Base-by-base conservation (phyloP, 208 protist species). In the Acanthamoeba healyi region DNA sequence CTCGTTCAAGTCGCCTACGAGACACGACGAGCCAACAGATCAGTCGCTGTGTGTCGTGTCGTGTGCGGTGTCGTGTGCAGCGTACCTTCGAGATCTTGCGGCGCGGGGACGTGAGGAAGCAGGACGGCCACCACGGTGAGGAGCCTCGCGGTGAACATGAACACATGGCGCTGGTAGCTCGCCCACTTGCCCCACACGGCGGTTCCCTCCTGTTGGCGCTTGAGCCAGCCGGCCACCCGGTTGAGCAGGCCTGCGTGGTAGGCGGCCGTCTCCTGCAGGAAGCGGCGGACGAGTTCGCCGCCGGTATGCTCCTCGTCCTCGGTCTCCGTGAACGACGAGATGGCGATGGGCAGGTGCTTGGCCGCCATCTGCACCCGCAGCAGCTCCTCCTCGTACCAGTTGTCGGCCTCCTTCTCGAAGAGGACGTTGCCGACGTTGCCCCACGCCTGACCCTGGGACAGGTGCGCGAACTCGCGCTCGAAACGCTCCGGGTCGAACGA, bases 351-450 rank as follows among this genome's bases (percentile, higher is more conserved):
- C 36, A 90, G 54, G 38, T 61, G 56, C 82, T 90, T 90, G 82
- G 82, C 82, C 34, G 82, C 82, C 34, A 70, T 70, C 56, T 90
- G 82, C 5, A 90, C 36, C 5, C 56, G 82, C 32, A 90, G 54
- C 17, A 90, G 82, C 40, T 90, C 82, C 40, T 90, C 82, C 56
- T 90, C 82, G 42, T 51, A 84, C 82, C 82, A 90, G 38, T 90
- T 90, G 40, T 90, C 82, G 54, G 82, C 82, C 34, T 90, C 82
- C 56, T 90, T 90, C 54, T 90, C 82, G 29, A 90, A 90, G 15
- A 90, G 38, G 15, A 70, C 34, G 54, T 90, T 90, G 29, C 54
- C 82, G 70, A 70, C 44, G 54, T 67, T 70, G 82, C 82, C 54
- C 56, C 54, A 90, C 26, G 82, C 29, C 81, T 89, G 22, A 24